Percentiles rank a stretch among this genome's conserved stretches.
These are phyloP conservation scores for Monosporascus sp. DNA, from an alignment of 2,329 filamentous ascomycete genomes.

Conservation along the genomic window DNA sequence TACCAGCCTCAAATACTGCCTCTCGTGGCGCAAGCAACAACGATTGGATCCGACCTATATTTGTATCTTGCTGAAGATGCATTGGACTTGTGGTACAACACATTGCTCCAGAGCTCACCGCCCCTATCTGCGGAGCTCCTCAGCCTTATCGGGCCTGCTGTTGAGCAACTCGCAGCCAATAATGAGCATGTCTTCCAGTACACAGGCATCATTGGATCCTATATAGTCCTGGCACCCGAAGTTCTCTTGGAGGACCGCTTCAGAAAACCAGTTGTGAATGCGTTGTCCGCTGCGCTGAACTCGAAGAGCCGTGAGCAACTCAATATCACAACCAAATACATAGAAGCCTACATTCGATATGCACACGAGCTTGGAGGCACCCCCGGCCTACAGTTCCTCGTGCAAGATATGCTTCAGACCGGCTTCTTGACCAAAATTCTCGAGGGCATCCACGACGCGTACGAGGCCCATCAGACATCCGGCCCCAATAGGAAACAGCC, in stretches of 20 bases:
- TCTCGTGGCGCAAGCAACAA: slow-evolving; percentile 72
- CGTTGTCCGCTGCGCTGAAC: slow-evolving; percentile 43
- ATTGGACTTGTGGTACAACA: slow-evolving; percentile 78
- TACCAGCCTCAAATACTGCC: slow-evolving; percentile 80
- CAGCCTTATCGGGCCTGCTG: slow-evolving; percentile 54
- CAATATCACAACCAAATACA: slow-evolving; percentile 51
- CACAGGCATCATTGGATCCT: slow-evolving; percentile 62
- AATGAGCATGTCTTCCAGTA: slow-evolving; percentile 57
- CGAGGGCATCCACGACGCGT: slow-evolving; percentile 59
- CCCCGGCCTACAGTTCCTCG: slow-evolving; percentile 55
- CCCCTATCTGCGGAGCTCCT: slow-evolving; percentile 59
- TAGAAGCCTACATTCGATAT: slow-evolving; percentile 60
- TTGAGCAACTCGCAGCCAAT: slow-evolving; percentile 62
- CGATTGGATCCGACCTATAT: slow-evolving; percentile 67
- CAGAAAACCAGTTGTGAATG: slow-evolving; percentile 44
- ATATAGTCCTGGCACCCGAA: slow-evolving; percentile 64
- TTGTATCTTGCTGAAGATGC: slow-evolving; percentile 88
- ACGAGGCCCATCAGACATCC: slow-evolving; percentile 72
- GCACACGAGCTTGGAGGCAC: slow-evolving; percentile 58
- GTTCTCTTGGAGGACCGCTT: slow-evolving; percentile 55
- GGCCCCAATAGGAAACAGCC: slow-evolving; percentile 69
- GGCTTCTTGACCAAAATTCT: slow-evolving; percentile 61
- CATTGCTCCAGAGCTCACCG: slow-evolving; percentile 60
- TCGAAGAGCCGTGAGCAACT: slow-evolving; percentile 53
- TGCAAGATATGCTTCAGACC: slow-evolving; percentile 58